phyloP scores from a whole-genome alignment of 805 yeast species.

The Kuraishia molischiana region DNA sequence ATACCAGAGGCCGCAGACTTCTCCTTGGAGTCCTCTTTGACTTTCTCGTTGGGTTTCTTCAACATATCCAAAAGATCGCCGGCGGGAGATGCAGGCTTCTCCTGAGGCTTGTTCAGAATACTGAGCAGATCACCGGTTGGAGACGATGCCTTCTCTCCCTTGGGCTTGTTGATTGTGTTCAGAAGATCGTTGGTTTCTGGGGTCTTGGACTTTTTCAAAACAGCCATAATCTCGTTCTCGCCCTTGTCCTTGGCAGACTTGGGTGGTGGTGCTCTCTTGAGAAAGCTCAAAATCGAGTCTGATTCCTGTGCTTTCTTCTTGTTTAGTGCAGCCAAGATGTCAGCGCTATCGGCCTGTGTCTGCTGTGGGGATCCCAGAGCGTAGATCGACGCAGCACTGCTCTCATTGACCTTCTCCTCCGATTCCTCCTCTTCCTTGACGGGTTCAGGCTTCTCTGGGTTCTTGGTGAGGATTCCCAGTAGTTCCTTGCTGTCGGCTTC shows the following conservation, averaged over 20 bases:
- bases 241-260: not conserved
- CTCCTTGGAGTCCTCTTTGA: not conserved
- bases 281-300: constrained; percentile 9
- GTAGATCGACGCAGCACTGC: no score
- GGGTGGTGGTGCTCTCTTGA: constrained; percentile 1
- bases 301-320: not conserved
- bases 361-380: no score
- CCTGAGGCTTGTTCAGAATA: constrained; percentile 1
- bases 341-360: no score
- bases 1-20: not conserved
- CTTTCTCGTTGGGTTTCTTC: not conserved
- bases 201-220: not conserved
- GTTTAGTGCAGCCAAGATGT: no score
- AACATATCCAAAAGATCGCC: not conserved
- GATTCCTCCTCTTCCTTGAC: no score
- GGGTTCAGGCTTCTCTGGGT: not conserved
- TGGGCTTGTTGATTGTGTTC: not conserved
- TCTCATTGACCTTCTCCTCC: no score
- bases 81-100: not conserved
- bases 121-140: constrained; percentile 1
- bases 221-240: not conserved
- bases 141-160: no score
- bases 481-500: constrained; percentile 22
- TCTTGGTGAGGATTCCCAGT: constrained; percentile 9
- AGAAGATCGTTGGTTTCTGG: not conserved